Evolutionary conservation across 345 rosid genomes (phyloP).

Genomic region (Aquilaria malaccensis): DNA sequence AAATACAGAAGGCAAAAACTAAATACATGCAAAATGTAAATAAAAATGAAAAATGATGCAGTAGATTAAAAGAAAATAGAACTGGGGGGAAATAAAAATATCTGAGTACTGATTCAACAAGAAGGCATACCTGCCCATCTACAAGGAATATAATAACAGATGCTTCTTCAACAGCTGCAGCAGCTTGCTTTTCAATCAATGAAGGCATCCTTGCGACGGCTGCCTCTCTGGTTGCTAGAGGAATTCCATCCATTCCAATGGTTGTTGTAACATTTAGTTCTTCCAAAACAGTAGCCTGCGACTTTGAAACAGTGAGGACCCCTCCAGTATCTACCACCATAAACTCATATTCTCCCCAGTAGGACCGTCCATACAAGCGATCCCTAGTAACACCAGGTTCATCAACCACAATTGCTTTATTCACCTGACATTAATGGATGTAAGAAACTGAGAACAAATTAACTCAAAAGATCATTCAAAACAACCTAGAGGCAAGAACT

Average conservation of each 20-base stretch:
- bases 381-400: slow-evolving; percentile 98
- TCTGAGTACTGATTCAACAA: background rate
- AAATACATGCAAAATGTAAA: background rate
- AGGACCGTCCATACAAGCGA: slow-evolving; percentile 86
- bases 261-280: slow-evolving; percentile 73
- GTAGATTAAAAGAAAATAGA: background rate
- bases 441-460: background rate
- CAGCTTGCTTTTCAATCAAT: slow-evolving; percentile 95
- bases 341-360: slow-evolving; percentile 80
- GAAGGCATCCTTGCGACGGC: slow-evolving; percentile 97
- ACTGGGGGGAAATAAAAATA: background rate
- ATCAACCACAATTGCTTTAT: slow-evolving; percentile 91
- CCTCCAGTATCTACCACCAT: slow-evolving; percentile 96
- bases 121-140: slow-evolving; percentile 73
- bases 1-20: slow-evolving; percentile 3
- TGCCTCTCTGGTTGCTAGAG: slow-evolving; percentile 75
- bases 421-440: slow-evolving; percentile 38
- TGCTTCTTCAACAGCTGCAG: slow-evolving; percentile 88
- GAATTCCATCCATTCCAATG: slow-evolving; percentile 93
- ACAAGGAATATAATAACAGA: slow-evolving; percentile 72
- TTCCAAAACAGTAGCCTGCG: slow-evolving; percentile 67
- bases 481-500: background rate
- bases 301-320: slow-evolving; percentile 71
- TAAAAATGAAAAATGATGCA: background rate
- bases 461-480: background rate